Conservation (phyloP, 805 yeast species). For the Naumovozyma baii region DNA sequence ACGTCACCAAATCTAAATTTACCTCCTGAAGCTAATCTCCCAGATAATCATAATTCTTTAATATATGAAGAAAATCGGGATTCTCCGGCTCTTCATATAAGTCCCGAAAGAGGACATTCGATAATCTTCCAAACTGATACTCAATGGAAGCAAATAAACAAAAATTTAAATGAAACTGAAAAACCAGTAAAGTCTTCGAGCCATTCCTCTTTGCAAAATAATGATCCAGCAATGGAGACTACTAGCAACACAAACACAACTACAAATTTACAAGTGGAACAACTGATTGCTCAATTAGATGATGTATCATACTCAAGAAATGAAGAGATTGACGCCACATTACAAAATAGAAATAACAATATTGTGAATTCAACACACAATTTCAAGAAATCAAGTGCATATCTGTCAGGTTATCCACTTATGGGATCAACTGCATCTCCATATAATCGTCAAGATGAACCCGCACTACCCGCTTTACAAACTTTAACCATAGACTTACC, state of each 20-base stretch:
- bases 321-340: conserved; percentile 6
- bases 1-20: conserved; percentile 1
- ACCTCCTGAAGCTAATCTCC: no score
- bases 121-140: not conserved
- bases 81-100: not conserved
- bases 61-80: not conserved
- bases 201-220: not conserved
- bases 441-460: not conserved
- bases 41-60: not conserved
- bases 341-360: not conserved
- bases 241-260: conserved; percentile 6
- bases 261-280: conserved; percentile 22
- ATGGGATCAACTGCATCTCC: not conserved
- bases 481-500: not conserved
- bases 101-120: not conserved
- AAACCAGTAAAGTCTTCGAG: not conserved
- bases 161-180: not conserved
- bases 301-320: conserved; percentile 22
- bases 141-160: not conserved
- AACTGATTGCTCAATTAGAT: conserved; percentile 24
- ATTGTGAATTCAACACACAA: not conserved
- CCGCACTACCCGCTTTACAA: not conserved
- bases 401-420: conserved; percentile 22
- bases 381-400: conserved; percentile 29
- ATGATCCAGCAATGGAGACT: not conserved